A percentile compares a stretch with the other conserved stretches of the same genome.
Evolutionary conservation across 2,329 filamentous ascomycete species (phyloP).

Genomic region (Berkeleyomyces rouxiae): DNA sequence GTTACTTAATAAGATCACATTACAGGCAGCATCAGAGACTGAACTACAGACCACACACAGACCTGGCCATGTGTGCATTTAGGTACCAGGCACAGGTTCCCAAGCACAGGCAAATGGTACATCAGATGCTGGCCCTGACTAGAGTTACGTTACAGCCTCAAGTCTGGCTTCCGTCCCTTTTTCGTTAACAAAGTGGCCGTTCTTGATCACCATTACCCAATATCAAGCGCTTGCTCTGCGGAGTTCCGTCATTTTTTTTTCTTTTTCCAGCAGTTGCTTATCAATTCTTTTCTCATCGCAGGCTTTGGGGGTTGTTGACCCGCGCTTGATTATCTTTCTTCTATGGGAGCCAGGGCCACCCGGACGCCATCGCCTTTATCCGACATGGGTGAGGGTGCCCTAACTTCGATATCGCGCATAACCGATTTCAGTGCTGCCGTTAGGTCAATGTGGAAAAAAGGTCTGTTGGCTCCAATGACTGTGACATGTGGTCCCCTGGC

Average conservation of each 20-base stretch:
- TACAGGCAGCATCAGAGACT: too few species aligned
- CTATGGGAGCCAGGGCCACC: background rate
- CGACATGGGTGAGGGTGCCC: background rate
- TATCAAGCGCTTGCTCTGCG: too few species aligned
- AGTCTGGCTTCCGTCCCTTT: too few species aligned
- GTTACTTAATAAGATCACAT: too few species aligned
- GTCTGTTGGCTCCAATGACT: slow-evolving; percentile 27
- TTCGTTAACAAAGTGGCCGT: too few species aligned
- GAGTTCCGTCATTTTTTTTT: background rate
- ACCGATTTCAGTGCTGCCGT: slow-evolving; percentile 26
- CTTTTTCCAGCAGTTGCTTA: background rate
- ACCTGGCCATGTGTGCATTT: too few species aligned
- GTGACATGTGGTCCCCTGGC: slow-evolving; percentile 16
- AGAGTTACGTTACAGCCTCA: too few species aligned
- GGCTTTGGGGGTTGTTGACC: background rate
- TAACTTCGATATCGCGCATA: slow-evolving; percentile 12
- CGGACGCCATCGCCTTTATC: slow-evolving; percentile 4
- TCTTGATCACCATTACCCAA: too few species aligned
- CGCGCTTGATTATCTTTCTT: background rate
- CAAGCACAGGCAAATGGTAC: too few species aligned
- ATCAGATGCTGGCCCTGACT: too few species aligned
- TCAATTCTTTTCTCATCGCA: background rate
- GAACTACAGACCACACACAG: too few species aligned
- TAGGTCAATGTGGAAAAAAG: slow-evolving; percentile 32
- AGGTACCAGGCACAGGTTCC: too few species aligned